phyloP scores from a whole-genome alignment of 805 yeast genomes.

The Cyberlindnera petersonii region DNA sequence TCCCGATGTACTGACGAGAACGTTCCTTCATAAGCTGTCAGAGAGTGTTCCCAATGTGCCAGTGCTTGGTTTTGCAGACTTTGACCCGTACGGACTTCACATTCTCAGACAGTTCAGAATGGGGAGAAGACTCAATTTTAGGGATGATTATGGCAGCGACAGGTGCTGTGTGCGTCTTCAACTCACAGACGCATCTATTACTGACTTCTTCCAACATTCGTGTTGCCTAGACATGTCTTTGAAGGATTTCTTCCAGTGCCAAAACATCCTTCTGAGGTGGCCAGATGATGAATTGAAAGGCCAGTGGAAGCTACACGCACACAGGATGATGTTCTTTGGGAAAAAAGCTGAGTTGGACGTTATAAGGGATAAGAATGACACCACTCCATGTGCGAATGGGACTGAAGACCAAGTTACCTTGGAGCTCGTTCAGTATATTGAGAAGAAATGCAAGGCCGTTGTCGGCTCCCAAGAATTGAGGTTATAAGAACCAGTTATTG shows the following conservation, averaged over 20 bases:
- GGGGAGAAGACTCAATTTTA: too few species aligned
- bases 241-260: slow-evolving; percentile 30
- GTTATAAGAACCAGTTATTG: neutral
- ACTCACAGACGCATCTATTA: slow-evolving; percentile 19
- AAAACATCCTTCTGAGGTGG: slow-evolving; percentile 21
- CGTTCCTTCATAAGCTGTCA: slow-evolving; percentile 35
- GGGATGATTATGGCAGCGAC: too few species aligned
- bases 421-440: slow-evolving; percentile 7
- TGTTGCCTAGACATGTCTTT: slow-evolving; percentile 20
- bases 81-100: slow-evolving; percentile 63
- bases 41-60: slow-evolving; percentile 26
- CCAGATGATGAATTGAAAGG: neutral
- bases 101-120: slow-evolving; percentile 46
- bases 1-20: slow-evolving; percentile 55
- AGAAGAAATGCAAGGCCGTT: neutral
- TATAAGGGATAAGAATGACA: too few species aligned
- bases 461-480: neutral
- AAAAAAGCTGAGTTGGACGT: slow-evolving; percentile 62
- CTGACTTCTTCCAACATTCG: slow-evolving; percentile 17
- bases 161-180: slow-evolving; percentile 13
- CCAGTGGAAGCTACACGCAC: slow-evolving; percentile 41
- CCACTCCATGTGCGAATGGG: too few species aligned
- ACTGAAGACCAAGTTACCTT: slow-evolving; percentile 2
- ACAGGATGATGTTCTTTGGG: slow-evolving; percentile 50
- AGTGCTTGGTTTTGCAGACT: slow-evolving; percentile 51